Evolutionary conservation across 1,139 yeast species (phyloP).

Genomic region (Torulaspora globosa): DNA sequence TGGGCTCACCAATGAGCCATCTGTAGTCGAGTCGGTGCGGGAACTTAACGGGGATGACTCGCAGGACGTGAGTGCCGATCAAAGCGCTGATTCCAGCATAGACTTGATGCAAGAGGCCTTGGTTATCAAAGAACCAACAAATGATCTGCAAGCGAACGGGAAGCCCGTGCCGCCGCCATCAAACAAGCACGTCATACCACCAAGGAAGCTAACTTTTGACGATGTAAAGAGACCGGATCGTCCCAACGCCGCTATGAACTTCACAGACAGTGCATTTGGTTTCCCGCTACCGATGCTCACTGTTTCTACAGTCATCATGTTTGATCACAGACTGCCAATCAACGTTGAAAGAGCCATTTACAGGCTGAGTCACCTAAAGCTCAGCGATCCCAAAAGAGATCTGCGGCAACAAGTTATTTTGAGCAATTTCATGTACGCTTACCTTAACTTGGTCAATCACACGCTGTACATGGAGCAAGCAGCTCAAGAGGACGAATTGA

Average conservation of each 20-base stretch:
- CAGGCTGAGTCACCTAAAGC: conserved; percentile 81
- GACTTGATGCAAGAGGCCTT: conserved; percentile 8
- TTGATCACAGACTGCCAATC: conserved; percentile 81
- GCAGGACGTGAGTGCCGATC: conserved; percentile 7
- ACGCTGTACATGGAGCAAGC: conserved; percentile 69
- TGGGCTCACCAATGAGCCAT: neutral
- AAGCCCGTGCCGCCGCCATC: neutral
- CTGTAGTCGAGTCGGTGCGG: conserved; percentile 10
- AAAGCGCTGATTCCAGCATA: conserved; percentile 5
- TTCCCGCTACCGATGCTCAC: conserved; percentile 81
- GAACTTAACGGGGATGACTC: conserved; percentile 14
- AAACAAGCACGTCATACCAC: conserved; percentile 23
- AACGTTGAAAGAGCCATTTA: conserved; percentile 96
- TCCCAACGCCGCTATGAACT: conserved; percentile 69
- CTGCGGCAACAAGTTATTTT: conserved; percentile 85
- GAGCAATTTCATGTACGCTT: conserved; percentile 96
- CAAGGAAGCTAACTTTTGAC: conserved; percentile 37
- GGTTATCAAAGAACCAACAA: conserved; percentile 11
- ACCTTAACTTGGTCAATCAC: conserved; percentile 88
- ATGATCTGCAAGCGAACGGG: neutral
- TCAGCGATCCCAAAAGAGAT: conserved; percentile 91
- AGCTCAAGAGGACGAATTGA: conserved; percentile 28
- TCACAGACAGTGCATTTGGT: conserved; percentile 80
- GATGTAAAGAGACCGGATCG: conserved; percentile 36
- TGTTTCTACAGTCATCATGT: conserved; percentile 68